Base-by-base conservation (phyloP, 441 rosid species). In the Croton setiger region DNA sequence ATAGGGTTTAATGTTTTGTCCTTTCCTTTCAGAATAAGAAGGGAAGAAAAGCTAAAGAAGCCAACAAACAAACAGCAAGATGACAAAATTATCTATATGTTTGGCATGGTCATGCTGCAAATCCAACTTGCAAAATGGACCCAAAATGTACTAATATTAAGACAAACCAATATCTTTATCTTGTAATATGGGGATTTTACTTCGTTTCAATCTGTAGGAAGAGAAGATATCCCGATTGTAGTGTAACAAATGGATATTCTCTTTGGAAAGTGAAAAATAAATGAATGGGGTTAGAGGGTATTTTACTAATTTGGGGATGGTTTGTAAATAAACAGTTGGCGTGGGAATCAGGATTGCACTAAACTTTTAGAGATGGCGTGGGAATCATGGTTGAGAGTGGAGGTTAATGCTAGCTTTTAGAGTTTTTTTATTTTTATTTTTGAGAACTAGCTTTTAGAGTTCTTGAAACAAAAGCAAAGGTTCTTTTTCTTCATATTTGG, bases 391-490 rank as follows among this genome's bases (percentile, higher is more conserved):
- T 20, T 27, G 45, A 31, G 64, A 39, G 47, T 55, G 62, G 67
- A 60, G 27, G 64, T 67, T 75, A 20, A 27, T 57, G 64, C 36
- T 59, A 65, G 75, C 76, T 67, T 77, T 78, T 41, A 9, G 59
- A 56, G 44, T 52, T 59, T 80, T 78, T 78, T 27, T 27, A 0
- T 27, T 27, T 27, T 27, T 27, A 0, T 27, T 27, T 27, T 27
- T 27, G 31, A 27, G 31, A 27, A 27, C 31, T 59, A 65, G 75
- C 76, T 67, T 77, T 78, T 41, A 9, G 59, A 56, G 49, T 52
- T 59, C 81, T 78, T 78, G 74, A 54, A 64, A 33, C 70, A 60
- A 70, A 85, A 79, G 84, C 69, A 75, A 79, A 73, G 75, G 56
- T 6, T 63, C 43, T 57, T 51, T 49, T 27, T 67, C 63, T 21